These are phyloP conservation scores for Diplodia scrobiculata DNA, from an alignment of 2,329 filamentous ascomycete species.

Conservation along the genomic window DNA sequence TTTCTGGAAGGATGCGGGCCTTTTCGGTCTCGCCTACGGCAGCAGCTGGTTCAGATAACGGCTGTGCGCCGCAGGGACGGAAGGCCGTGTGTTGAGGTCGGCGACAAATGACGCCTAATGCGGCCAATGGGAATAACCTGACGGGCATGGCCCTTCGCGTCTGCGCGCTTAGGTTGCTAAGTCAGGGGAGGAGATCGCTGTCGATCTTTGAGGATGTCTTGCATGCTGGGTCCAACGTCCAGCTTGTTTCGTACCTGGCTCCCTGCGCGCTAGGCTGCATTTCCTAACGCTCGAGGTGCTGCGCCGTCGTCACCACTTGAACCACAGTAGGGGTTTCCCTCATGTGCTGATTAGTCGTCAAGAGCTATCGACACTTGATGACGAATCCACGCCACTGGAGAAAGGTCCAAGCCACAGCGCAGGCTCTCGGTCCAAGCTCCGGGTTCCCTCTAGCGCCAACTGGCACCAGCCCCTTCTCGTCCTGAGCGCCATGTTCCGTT, in stretches of 20 bases:
- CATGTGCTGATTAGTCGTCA: not conserved
- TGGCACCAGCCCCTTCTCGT: not conserved
- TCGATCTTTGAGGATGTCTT: slow-evolving; percentile 18
- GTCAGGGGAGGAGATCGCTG: not conserved
- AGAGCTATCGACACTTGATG: not conserved
- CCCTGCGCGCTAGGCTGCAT: not conserved
- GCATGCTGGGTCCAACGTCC: slow-evolving; percentile 9
- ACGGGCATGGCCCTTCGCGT: not conserved
- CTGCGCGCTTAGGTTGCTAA: not conserved
- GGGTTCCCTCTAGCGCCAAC: not conserved
- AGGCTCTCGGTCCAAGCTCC: not conserved
- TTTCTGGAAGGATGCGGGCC: not conserved
- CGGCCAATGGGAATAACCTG: not conserved
- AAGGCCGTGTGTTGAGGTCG: not conserved
- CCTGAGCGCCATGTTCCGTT: not conserved
- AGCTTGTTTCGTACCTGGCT: not conserved
- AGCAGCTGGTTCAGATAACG: not conserved
- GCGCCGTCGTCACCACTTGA: not conserved
- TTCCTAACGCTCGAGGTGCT: not conserved
- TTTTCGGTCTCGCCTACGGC: not conserved
- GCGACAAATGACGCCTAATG: too few species aligned
- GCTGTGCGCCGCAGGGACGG: not conserved
- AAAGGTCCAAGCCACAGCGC: too few species aligned
- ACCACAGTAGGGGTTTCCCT: not conserved
- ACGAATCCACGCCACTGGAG: not conserved